phyloP scores from a whole-genome alignment of 305 asterid genomes.

The Rubia balearica region DNA sequence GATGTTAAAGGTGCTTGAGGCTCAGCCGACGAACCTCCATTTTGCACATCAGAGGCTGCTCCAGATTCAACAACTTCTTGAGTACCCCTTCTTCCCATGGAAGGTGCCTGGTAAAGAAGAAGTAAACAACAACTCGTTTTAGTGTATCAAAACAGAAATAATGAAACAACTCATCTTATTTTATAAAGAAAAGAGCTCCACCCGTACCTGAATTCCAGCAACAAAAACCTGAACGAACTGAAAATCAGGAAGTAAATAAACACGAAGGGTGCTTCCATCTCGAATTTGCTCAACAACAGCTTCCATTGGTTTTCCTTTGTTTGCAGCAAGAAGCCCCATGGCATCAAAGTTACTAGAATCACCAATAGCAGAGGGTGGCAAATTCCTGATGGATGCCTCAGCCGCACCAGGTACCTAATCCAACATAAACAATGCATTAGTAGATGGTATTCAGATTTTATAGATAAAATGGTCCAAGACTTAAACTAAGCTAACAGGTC shows the following conservation, averaged over 20 bases:
- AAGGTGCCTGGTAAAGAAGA: slow-evolving; percentile 59
- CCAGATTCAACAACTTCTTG: slow-evolving; percentile 42
- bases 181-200: background rate
- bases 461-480: background rate
- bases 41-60: slow-evolving; percentile 46
- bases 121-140: background rate
- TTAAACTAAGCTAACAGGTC: background rate
- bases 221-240: slow-evolving; percentile 86
- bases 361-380: slow-evolving; percentile 86
- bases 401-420: slow-evolving; percentile 77
- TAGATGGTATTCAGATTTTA: background rate
- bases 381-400: slow-evolving; percentile 61
- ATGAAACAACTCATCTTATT: background rate
- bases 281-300: slow-evolving; percentile 94
- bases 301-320: slow-evolving; percentile 84
- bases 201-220: slow-evolving; percentile 87
- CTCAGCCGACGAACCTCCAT: slow-evolving; percentile 58
- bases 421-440: background rate
- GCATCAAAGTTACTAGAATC: slow-evolving; percentile 79
- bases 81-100: slow-evolving; percentile 81
- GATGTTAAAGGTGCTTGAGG: slow-evolving; percentile 74
- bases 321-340: slow-evolving; percentile 58
- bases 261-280: slow-evolving; percentile 94
- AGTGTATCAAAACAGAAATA: background rate
- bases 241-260: slow-evolving; percentile 87